phyloP scores from a whole-genome alignment of 257 asterid genomes.

The Craterostigma plantagineum region DNA sequence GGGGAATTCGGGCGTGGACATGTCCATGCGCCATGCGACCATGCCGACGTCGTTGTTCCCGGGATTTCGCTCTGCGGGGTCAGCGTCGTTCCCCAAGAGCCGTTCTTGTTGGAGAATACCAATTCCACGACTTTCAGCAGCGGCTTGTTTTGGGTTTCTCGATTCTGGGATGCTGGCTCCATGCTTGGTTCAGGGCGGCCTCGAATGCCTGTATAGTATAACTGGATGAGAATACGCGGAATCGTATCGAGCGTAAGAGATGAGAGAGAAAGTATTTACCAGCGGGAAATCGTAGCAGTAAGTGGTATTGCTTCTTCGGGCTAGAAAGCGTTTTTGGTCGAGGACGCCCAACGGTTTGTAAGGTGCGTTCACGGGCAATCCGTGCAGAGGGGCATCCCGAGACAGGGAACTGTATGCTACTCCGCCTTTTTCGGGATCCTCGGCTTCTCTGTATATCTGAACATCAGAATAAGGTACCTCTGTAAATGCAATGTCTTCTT shows the following conservation, averaged over 20 bases:
- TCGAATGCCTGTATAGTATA: slow-evolving; percentile 58
- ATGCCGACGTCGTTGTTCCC: slow-evolving; percentile 81
- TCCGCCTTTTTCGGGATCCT: slow-evolving; percentile 29
- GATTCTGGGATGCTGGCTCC: slow-evolving; percentile 29
- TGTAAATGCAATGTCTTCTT: neutral
- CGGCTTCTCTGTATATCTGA: slow-evolving; percentile 85
- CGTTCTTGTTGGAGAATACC: slow-evolving; percentile 40
- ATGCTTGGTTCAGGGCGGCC: slow-evolving; percentile 61
- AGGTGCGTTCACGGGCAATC: slow-evolving; percentile 50
- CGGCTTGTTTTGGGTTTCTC: slow-evolving; percentile 34
- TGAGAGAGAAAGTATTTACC: slow-evolving; percentile 26
- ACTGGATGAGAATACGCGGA: neutral
- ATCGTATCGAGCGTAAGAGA: slow-evolving; percentile 1
- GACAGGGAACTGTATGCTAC: slow-evolving; percentile 54
- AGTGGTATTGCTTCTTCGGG: slow-evolving; percentile 80
- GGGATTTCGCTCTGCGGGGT: slow-evolving; percentile 45
- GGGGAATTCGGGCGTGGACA: slow-evolving; percentile 93
- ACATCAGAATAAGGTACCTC: slow-evolving; percentile 7
- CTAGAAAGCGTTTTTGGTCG: slow-evolving; percentile 81
- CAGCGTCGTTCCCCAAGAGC: slow-evolving; percentile 88
- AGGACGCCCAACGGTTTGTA: slow-evolving; percentile 68
- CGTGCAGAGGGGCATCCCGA: slow-evolving; percentile 57
- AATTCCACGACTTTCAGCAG: slow-evolving; percentile 50
- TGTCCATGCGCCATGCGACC: slow-evolving; percentile 95
- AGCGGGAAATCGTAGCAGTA: slow-evolving; percentile 97